These are phyloP conservation scores for Ceratocystiopsis brevicomis DNA, from an alignment of 2,329 filamentous ascomycete genomes.

Conservation along the genomic window DNA sequence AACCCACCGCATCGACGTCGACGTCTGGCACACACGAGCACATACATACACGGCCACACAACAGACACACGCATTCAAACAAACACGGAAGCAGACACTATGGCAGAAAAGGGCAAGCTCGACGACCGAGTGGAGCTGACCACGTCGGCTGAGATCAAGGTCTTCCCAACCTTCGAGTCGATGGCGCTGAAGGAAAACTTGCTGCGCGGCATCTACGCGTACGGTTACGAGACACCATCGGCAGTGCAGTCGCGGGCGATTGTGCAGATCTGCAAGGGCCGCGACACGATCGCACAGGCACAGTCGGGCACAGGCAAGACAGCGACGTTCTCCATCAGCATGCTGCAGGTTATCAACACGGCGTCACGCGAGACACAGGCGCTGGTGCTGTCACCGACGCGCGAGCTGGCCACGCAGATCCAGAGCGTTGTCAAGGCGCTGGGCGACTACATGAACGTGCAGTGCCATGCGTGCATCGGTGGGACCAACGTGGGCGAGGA, in stretches of 20 bases:
- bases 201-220: conserved; percentile 91
- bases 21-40: no score
- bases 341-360: conserved; percentile 89
- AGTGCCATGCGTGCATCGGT: conserved; percentile 96
- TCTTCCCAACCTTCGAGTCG: conserved; percentile 81
- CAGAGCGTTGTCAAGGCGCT: conserved; percentile 98
- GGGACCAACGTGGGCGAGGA: conserved; percentile 96
- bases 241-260: conserved; percentile 96
- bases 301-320: conserved; percentile 96
- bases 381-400: conserved; percentile 84
- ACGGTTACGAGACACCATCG: conserved; percentile 94
- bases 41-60: no score
- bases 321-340: conserved; percentile 88
- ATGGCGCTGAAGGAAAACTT: conserved; percentile 98
- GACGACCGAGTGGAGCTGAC: conserved; percentile 97
- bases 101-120: conserved; percentile 70
- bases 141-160: conserved; percentile 93
- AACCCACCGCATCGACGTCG: no score
- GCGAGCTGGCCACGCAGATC: conserved; percentile 93
- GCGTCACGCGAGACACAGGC: conserved; percentile 85
- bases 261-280: conserved; percentile 96
- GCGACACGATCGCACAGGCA: conserved; percentile 94
- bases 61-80: neutral
- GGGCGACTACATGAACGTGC: conserved; percentile 99
- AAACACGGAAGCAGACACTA: conserved; percentile 24